Evolutionary conservation across 176 grass and related monocot species (phyloP).

Genomic region (Saccharum officinarum): DNA sequence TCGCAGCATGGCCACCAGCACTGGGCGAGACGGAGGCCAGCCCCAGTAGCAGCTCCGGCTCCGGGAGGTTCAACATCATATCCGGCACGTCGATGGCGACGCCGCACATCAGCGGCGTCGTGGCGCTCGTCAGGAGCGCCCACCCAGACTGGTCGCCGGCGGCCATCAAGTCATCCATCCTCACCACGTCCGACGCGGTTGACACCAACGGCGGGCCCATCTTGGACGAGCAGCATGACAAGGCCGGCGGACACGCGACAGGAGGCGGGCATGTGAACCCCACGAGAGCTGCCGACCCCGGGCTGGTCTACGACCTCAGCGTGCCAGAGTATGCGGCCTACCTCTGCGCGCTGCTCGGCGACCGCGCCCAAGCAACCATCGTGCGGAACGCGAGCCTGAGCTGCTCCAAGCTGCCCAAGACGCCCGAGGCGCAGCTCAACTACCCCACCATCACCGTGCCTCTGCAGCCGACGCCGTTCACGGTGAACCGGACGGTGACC

Average conservation of each 20-base stretch:
- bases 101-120: conserved; percentile 49
- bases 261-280: conserved; percentile 57
- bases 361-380: neutral
- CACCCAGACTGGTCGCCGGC: conserved; percentile 41
- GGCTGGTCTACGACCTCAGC: conserved; percentile 46
- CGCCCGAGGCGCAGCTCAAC: conserved; percentile 22
- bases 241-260: neutral
- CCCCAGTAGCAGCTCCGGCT: too few species aligned
- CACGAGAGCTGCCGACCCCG: conserved; percentile 24
- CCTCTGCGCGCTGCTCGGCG: conserved; percentile 28
- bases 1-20: conserved; percentile 33
- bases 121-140: conserved; percentile 43
- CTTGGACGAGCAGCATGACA: conserved; percentile 16
- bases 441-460: conserved; percentile 38
- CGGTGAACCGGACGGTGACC: conserved; percentile 33
- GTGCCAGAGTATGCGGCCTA: conserved; percentile 31
- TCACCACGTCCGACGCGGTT: conserved; percentile 36
- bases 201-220: conserved; percentile 13
- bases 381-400: neutral
- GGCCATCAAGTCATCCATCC: conserved; percentile 47
- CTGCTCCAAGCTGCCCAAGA: conserved; percentile 11
- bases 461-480: neutral
- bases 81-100: conserved; percentile 62
- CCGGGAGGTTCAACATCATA: conserved; percentile 15
- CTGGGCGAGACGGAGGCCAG: too few species aligned